phyloP scores from a whole-genome alignment of 306 rosid genomes.

The Hippophae tibetana region DNA sequence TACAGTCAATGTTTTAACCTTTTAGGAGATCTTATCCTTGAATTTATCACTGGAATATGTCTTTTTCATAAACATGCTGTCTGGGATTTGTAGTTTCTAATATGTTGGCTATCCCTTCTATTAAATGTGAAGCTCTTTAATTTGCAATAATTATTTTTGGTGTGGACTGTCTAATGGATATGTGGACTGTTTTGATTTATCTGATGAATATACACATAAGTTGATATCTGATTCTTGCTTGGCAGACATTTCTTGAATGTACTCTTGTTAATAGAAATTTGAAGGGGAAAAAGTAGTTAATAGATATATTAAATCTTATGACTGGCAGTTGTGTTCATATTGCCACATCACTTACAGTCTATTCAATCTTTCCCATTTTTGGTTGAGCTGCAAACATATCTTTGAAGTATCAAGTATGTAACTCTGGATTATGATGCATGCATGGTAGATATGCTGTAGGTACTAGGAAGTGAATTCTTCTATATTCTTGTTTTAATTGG shows the following conservation, averaged over 20 bases:
- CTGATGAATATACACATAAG: background rate
- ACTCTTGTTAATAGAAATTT: background rate
- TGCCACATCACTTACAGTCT: too few relatives aligned
- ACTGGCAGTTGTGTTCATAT: background rate
- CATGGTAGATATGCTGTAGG: too few relatives aligned
- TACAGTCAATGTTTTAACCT: background rate
- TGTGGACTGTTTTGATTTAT: constrained; percentile 1
- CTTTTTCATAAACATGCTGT: background rate
- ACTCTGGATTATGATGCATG: too few relatives aligned
- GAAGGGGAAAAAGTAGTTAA: background rate
- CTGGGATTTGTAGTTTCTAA: background rate
- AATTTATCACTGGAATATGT: background rate
- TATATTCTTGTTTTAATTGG: background rate
- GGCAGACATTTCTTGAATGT: background rate
- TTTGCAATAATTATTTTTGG: background rate
- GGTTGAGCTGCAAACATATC: too few relatives aligned
- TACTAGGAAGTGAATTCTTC: too few relatives aligned
- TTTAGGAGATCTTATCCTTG: background rate
- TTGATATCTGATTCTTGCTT: background rate
- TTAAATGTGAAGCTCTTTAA: background rate
- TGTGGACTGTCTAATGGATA: background rate
- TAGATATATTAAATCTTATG: background rate
- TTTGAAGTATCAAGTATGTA: too few relatives aligned
- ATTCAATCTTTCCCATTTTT: too few relatives aligned
- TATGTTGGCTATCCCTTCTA: background rate